These are phyloP conservation scores for Ailanthus altissimus DNA, from an alignment of 345 rosid species.

Conservation along the genomic window DNA sequence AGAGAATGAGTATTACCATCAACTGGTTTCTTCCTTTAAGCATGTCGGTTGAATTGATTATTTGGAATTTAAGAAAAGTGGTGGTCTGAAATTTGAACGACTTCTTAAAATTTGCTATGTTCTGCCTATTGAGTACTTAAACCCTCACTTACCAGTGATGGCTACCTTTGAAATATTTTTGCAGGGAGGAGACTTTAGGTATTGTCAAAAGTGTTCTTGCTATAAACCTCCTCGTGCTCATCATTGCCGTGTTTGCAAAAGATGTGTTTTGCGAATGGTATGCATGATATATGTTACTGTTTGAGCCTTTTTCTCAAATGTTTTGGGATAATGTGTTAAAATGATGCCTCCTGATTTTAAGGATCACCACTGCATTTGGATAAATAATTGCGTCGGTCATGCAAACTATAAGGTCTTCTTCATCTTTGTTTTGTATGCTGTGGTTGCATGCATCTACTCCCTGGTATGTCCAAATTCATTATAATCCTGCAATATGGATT, in stretches of 20 bases:
- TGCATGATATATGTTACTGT: conserved; percentile 27
- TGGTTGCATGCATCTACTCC: conserved; percentile 72
- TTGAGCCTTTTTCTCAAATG: conserved; percentile 23
- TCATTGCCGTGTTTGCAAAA: conserved; percentile 90
- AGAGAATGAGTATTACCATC: neutral
- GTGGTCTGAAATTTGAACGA: neutral
- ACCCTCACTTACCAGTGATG: conserved; percentile 3
- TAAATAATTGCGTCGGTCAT: conserved; percentile 91
- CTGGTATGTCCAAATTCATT: conserved; percentile 50
- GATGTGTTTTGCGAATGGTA: conserved; percentile 95
- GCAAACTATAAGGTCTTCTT: conserved; percentile 92
- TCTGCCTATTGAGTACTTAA: neutral
- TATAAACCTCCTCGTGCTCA: conserved; percentile 94
- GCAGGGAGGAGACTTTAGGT: conserved; percentile 94
- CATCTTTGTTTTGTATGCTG: conserved; percentile 71
- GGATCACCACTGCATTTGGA: conserved; percentile 99
- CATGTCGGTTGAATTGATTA: neutral
- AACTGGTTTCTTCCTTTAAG: conserved; percentile 7
- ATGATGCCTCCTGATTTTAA: conserved; percentile 49
- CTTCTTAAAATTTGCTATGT: neutral
- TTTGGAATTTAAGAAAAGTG: neutral
- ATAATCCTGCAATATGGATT: neutral
- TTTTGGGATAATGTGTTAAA: conserved; percentile 34
- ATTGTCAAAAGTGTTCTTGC: conserved; percentile 87
- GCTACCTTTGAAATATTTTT: conserved; percentile 29